A percentile compares a stretch with the other conserved stretches of the same genome.
Conservation (phyloP, 2,329 filamentous ascomycete species). For the Ustulina deusta region DNA sequence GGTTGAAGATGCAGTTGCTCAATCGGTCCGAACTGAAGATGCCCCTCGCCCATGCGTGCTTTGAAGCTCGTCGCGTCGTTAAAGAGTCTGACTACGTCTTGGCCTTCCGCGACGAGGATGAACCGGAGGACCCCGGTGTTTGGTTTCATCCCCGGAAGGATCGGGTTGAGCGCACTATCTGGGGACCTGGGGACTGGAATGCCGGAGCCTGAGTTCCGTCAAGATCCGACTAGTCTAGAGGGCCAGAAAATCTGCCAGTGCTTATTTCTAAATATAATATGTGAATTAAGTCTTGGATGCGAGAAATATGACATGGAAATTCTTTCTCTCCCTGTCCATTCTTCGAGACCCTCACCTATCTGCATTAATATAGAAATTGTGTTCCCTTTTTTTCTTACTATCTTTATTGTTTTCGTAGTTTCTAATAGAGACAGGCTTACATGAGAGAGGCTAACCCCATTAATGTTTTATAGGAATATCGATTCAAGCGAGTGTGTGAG, state of each 20-base stretch:
- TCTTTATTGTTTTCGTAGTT: too few species aligned
- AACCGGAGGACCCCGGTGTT: slow-evolving; percentile 46
- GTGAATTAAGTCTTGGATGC: too few species aligned
- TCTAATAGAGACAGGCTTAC: too few species aligned
- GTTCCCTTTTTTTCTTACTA: too few species aligned
- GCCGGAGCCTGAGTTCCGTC: neutral
- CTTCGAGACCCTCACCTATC: too few species aligned
- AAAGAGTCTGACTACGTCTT: slow-evolving; percentile 45
- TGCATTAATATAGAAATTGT: too few species aligned
- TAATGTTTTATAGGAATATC: too few species aligned
- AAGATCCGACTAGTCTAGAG: neutral
- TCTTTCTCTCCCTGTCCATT: too few species aligned
- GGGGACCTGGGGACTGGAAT: slow-evolving; percentile 45
- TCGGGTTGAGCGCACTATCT: slow-evolving; percentile 45
- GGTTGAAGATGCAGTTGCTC: slow-evolving; percentile 45
- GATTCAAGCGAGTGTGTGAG: too few species aligned
- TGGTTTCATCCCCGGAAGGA: slow-evolving; percentile 47
- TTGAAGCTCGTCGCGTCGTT: slow-evolving; percentile 47
- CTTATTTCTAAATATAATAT: too few species aligned
- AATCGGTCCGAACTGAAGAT: slow-evolving; percentile 43
- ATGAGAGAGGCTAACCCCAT: too few species aligned
- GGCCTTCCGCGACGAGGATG: slow-evolving; percentile 46
- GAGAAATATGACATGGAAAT: too few species aligned
- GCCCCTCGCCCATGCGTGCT: slow-evolving; percentile 47
- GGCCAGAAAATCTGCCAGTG: neutral